phyloP scores from a whole-genome alignment of 805 yeast species.

The Yarrowia phangngaensis region DNA sequence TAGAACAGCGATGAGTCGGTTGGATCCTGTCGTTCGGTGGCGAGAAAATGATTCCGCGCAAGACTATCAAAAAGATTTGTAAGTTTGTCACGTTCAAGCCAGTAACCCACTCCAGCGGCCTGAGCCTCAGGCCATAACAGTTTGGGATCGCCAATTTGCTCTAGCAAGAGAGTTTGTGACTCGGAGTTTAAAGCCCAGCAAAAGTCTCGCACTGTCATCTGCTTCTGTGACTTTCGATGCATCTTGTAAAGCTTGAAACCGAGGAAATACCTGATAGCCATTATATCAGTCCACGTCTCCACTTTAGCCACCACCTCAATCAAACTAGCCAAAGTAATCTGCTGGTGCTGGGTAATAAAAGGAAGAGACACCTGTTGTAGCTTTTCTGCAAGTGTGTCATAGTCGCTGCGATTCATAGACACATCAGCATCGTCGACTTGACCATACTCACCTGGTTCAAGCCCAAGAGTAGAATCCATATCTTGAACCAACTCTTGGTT shows the following conservation, averaged over 20 bases:
- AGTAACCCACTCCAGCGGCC: slow-evolving; percentile 63
- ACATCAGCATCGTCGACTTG: not conserved
- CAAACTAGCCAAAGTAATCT: slow-evolving; percentile 69
- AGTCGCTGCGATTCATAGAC: slow-evolving; percentile 33
- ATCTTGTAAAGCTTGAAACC: slow-evolving; percentile 66
- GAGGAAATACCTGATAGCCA: slow-evolving; percentile 66
- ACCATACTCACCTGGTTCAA: slow-evolving; percentile 6
- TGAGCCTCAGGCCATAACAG: slow-evolving; percentile 59
- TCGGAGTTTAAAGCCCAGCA: slow-evolving; percentile 85
- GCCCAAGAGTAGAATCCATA: slow-evolving; percentile 34
- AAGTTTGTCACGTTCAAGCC: slow-evolving; percentile 55
- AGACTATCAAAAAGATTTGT: slow-evolving; percentile 56
- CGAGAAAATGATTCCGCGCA: slow-evolving; percentile 68
- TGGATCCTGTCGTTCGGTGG: slow-evolving; percentile 62
- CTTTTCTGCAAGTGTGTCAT: slow-evolving; percentile 52
- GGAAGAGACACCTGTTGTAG: slow-evolving; percentile 68
- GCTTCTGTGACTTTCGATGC: slow-evolving; percentile 49
- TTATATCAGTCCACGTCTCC: slow-evolving; percentile 49
- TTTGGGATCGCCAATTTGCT: slow-evolving; percentile 42
- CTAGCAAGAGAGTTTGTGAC: slow-evolving; percentile 63
- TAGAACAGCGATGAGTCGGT: slow-evolving; percentile 68
- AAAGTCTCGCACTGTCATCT: slow-evolving; percentile 72
- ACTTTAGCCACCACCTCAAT: slow-evolving; percentile 61
- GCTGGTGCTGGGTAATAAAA: slow-evolving; percentile 84
- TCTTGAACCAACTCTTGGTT: slow-evolving; percentile 44